Conservation (phyloP, 805 yeast species). For the Millerozyma miso region DNA sequence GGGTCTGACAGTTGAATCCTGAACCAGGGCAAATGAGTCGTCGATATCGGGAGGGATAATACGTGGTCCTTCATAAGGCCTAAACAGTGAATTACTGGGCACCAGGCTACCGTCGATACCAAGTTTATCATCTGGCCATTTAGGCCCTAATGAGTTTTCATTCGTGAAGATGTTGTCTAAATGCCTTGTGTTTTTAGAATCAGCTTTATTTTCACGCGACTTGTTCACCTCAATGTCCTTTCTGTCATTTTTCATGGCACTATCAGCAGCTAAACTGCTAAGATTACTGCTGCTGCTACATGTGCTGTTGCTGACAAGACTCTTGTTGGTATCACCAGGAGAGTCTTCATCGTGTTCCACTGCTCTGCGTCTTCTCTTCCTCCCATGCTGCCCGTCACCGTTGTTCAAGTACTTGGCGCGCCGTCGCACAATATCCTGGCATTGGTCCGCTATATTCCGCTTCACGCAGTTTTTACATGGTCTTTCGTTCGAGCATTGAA, state of each 20-base stretch:
- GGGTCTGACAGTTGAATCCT: not conserved
- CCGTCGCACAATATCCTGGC: conserved; percentile 58
- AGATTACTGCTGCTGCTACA: not conserved
- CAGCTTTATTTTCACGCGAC: not conserved
- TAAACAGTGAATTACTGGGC: not conserved
- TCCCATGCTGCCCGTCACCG: not conserved
- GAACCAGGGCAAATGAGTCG: not conserved
- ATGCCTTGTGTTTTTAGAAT: not conserved
- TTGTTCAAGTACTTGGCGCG: conserved; percentile 36
- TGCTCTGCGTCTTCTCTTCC: not conserved
- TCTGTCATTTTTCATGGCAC: not conserved
- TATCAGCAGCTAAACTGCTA: not conserved
- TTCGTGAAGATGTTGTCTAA: not conserved
- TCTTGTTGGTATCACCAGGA: not conserved
- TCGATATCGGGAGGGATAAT: not conserved
- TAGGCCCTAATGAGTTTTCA: not conserved
- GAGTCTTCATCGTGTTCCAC: not conserved
- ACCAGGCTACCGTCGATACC: not conserved
- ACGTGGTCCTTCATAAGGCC: not conserved
- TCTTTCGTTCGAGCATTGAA: conserved; percentile 65
- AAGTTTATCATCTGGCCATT: not conserved
- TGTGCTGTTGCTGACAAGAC: not conserved
- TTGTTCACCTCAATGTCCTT: not conserved
- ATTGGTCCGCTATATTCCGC: conserved; percentile 50
- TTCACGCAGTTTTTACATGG: conserved; percentile 72